These are phyloP conservation scores for Fraxinus paxiana DNA, from an alignment of 305 asterid genomes.

Conservation along the genomic window DNA sequence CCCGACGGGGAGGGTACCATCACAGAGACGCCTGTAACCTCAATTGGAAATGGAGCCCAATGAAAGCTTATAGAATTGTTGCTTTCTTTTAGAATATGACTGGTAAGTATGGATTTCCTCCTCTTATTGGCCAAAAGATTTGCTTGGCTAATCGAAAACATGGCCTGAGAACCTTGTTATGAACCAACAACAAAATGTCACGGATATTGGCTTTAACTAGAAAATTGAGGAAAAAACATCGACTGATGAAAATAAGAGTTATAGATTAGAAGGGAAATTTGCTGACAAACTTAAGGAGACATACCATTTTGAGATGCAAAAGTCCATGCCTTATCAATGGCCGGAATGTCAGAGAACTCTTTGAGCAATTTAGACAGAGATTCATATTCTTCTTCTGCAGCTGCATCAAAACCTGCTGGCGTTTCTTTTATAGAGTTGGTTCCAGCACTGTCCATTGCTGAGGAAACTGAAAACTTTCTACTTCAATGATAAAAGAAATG, in stretches of 20 bases:
- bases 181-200: slow-evolving; percentile 15
- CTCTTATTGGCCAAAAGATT: slow-evolving; percentile 67
- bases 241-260: background rate
- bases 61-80: slow-evolving; percentile 47
- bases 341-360: slow-evolving; percentile 57
- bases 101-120: slow-evolving; percentile 58
- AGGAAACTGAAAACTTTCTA: slow-evolving; percentile 36
- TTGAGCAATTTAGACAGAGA: slow-evolving; percentile 59
- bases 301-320: slow-evolving; percentile 57
- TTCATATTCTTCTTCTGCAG: slow-evolving; percentile 48
- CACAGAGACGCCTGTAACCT: slow-evolving; percentile 59
- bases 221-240: slow-evolving; percentile 2
- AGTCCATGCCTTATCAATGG: slow-evolving; percentile 89
- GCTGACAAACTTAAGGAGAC: slow-evolving; percentile 9
- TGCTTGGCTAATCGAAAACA: slow-evolving; percentile 72
- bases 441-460: slow-evolving; percentile 49
- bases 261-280: background rate
- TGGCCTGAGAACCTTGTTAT: slow-evolving; percentile 57
- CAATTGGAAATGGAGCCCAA: slow-evolving; percentile 85
- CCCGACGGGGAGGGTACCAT: slow-evolving; percentile 90
- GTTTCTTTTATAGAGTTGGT: slow-evolving; percentile 31
- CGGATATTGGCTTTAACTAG: background rate
- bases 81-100: slow-evolving; percentile 49
- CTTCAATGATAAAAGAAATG: slow-evolving; percentile 14
- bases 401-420: slow-evolving; percentile 41